Percentiles rank a stretch among this genome's conserved stretches.
These are phyloP conservation scores for Globisporangium canariense DNA, from an alignment of 352 stramenopile genomes.

Conservation along the genomic window DNA sequence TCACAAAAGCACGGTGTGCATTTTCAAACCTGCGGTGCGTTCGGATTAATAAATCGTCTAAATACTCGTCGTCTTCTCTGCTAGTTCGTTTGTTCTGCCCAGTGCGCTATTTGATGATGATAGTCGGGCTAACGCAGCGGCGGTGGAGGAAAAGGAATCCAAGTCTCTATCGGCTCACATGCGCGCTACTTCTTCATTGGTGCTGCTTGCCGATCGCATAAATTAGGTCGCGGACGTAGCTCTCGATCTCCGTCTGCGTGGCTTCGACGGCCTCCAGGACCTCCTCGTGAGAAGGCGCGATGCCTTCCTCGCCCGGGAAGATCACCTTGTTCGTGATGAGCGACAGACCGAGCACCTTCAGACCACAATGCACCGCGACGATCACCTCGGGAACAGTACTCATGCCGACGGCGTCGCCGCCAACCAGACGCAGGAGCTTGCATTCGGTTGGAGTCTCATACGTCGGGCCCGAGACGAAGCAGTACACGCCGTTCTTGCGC, in stretches of 20 bases:
- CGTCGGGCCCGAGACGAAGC: constrained; percentile 95
- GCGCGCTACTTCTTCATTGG: background rate
- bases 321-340: constrained; percentile 96
- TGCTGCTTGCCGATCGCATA: constrained; percentile 41
- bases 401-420: constrained; percentile 95
- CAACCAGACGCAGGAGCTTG: constrained; percentile 89
- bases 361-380: constrained; percentile 92
- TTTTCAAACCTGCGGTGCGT: constrained; percentile 6
- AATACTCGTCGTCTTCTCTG: constrained; percentile 13
- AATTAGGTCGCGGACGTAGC: constrained; percentile 46
- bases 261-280: constrained; percentile 88
- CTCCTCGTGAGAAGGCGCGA: constrained; percentile 90
- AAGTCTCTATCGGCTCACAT: constrained; percentile 4
- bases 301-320: constrained; percentile 75
- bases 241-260: constrained; percentile 58
- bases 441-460: constrained; percentile 96
- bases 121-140: background rate
- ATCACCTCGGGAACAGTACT: constrained; percentile 95
- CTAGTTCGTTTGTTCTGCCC: constrained; percentile 3
- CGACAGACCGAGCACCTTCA: constrained; percentile 94
- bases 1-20: constrained; percentile 1
- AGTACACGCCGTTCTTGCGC: constrained; percentile 89
- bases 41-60: constrained; percentile 19
- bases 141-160: background rate
- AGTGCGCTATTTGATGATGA: constrained; percentile 7